A percentile compares a stretch with the other conserved stretches of the same genome.
Evolutionary conservation across 345 rosid genomes (phyloP).

Genomic region (Anacardium occidentale): DNA sequence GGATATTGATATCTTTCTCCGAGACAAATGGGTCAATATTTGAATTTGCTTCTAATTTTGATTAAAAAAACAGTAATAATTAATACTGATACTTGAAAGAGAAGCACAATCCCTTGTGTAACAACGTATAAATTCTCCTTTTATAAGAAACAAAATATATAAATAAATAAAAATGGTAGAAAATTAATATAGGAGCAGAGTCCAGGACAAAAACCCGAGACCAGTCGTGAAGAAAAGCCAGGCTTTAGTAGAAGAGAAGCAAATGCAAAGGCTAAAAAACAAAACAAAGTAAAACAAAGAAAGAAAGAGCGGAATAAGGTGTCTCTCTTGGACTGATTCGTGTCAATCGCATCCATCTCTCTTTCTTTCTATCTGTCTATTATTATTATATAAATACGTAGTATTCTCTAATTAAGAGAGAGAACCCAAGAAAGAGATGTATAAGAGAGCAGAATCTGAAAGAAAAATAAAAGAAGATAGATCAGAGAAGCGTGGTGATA

Average conservation of each 20-base stretch:
- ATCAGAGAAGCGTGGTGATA: conserved; percentile 5
- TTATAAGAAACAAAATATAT: neutral
- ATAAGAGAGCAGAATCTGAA: neutral
- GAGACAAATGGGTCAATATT: neutral
- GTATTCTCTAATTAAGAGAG: neutral
- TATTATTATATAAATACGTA: neutral
- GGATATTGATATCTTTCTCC: too few species aligned
- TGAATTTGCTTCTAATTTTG: neutral
- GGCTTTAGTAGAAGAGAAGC: conserved; percentile 25
- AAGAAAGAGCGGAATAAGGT: conserved; percentile 29
- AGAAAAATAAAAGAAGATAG: neutral
- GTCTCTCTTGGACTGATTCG: conserved; percentile 45
- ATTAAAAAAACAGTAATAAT: too few species aligned
- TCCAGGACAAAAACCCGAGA: conserved; percentile 34
- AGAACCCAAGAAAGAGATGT: neutral
- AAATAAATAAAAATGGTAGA: neutral
- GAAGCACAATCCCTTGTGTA: neutral
- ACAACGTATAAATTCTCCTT: neutral
- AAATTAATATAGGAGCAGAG: neutral
- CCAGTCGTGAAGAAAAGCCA: conserved; percentile 30
- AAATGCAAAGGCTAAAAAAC: conserved; percentile 16
- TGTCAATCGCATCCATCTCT: conserved; percentile 26
- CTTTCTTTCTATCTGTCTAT: neutral
- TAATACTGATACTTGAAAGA: neutral
- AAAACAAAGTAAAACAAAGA: neutral